phyloP scores from a whole-genome alignment of 495 filamentous ascomycete genomes.

The Hamigera avellanea region DNA sequence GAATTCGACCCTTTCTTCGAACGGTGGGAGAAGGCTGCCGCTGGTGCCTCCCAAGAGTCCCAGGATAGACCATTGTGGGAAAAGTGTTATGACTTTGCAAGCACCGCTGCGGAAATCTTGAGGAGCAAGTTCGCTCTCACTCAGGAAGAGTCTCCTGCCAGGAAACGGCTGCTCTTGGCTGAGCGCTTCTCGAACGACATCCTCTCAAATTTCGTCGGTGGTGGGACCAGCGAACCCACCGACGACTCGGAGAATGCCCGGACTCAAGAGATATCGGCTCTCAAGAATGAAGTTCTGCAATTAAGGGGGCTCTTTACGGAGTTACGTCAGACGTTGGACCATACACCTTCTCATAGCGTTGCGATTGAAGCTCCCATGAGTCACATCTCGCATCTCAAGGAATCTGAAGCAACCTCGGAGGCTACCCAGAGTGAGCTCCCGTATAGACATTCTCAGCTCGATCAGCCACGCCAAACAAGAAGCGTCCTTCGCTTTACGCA shows the following conservation, averaged over 20 bases:
- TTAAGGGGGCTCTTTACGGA: constrained; percentile 24
- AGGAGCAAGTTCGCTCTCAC: too few species aligned
- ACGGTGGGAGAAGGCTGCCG: constrained; percentile 20
- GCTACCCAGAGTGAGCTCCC: too few species aligned
- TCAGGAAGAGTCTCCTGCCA: too few species aligned
- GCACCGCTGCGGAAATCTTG: too few species aligned
- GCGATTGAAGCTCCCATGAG: too few species aligned
- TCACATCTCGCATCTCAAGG: too few species aligned
- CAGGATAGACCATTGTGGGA: constrained; percentile 17
- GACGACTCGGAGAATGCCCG: not conserved
- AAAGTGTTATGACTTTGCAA: constrained; percentile 25
- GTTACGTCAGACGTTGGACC: constrained; percentile 12
- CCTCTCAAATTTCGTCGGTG: constrained; percentile 12
- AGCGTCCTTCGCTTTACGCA: too few species aligned
- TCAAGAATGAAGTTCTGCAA: constrained; percentile 23
- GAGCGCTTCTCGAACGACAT: constrained; percentile 17
- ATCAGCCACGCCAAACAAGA: too few species aligned
- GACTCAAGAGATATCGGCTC: constrained; percentile 15
- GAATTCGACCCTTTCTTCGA: constrained; percentile 10
- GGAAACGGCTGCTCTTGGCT: constrained; percentile 1
- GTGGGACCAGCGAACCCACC: not conserved
- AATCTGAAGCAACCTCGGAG: too few species aligned
- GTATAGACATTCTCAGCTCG: too few species aligned
- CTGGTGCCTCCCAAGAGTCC: constrained; percentile 5
- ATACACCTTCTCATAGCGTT: too few species aligned